These are phyloP conservation scores for Dipodascus geniculatus DNA, from an alignment of 805 yeast genomes.

Conservation along the genomic window DNA sequence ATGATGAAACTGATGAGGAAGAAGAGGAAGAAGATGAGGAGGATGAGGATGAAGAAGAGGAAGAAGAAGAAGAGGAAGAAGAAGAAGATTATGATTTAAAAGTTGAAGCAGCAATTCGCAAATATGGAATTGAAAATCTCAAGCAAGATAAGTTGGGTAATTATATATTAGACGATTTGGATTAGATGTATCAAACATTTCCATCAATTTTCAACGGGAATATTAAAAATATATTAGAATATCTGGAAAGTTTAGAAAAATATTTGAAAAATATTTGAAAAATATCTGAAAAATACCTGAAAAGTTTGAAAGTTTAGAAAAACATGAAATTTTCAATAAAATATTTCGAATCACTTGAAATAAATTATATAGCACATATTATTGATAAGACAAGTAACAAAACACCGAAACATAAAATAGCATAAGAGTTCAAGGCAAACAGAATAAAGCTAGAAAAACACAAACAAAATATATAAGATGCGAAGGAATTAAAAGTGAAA, in stretches of 20 bases:
- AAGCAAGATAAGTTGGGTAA: slow-evolving; percentile 79
- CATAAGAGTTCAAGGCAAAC: neutral
- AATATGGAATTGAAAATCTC: slow-evolving; percentile 31
- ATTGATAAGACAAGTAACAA: neutral
- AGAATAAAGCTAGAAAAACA: neutral
- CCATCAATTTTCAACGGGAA: neutral
- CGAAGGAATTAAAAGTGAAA: neutral
- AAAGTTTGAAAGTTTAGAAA: too few species aligned
- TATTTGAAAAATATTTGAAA: too few species aligned
- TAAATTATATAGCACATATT: neutral
- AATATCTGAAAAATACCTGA: too few species aligned
- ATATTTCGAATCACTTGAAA: too few species aligned
- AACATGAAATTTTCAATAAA: too few species aligned
- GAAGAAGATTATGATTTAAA: slow-evolving; percentile 22
- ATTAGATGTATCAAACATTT: neutral
- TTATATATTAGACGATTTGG: slow-evolving; percentile 44
- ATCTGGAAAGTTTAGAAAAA: neutral
- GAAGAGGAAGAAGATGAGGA: slow-evolving; percentile 5
- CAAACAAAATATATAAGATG: neutral
- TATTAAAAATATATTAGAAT: too few species aligned
- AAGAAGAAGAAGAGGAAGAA: slow-evolving; percentile 13
- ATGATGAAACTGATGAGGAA: slow-evolving; percentile 25
- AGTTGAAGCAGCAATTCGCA: slow-evolving; percentile 24
- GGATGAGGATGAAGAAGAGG: slow-evolving; percentile 11
- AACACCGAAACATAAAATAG: neutral